These are phyloP conservation scores for Aspergillus spinulosporus DNA, from an alignment of 2,329 filamentous ascomycete species.

Conservation along the genomic window DNA sequence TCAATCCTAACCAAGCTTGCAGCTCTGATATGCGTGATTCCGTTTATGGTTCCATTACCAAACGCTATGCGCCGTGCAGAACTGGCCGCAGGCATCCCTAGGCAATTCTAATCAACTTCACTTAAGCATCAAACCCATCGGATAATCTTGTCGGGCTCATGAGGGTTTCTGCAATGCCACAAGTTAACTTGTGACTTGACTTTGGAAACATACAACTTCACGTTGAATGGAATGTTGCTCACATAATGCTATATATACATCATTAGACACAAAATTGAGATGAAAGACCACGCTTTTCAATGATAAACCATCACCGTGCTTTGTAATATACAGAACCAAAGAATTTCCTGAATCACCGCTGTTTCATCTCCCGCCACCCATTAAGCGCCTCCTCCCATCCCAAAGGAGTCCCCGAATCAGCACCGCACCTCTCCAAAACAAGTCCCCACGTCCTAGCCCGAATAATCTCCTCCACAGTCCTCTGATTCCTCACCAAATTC, in stretches of 20 bases:
- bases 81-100: too few species aligned
- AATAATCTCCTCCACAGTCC: constrained; percentile 74
- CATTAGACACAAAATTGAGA: constrained; percentile 1
- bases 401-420: constrained; percentile 42
- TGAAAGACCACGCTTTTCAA: not conserved
- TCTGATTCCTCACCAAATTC: constrained; percentile 66
- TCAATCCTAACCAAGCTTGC: not conserved
- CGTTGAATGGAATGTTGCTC: not conserved
- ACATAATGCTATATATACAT: not conserved
- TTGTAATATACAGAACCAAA: not conserved
- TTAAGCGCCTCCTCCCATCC: constrained; percentile 67
- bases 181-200: too few species aligned
- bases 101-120: too few species aligned
- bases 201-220: not conserved
- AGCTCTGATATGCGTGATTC: not conserved
- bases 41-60: not conserved
- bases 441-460: constrained; percentile 78
- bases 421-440: constrained; percentile 72
- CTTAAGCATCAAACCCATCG: too few species aligned
- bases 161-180: too few species aligned
- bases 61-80: too few species aligned
- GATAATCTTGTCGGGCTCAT: too few species aligned
- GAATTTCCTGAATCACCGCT: constrained; percentile 10
- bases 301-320: not conserved
- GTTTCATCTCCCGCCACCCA: constrained; percentile 56